Evolutionary conservation across 2,329 filamentous ascomycete genomes (phyloP), one percentile per base, ranked within the genome.

Genomic region (Rhynchosporium agropyri): DNA sequence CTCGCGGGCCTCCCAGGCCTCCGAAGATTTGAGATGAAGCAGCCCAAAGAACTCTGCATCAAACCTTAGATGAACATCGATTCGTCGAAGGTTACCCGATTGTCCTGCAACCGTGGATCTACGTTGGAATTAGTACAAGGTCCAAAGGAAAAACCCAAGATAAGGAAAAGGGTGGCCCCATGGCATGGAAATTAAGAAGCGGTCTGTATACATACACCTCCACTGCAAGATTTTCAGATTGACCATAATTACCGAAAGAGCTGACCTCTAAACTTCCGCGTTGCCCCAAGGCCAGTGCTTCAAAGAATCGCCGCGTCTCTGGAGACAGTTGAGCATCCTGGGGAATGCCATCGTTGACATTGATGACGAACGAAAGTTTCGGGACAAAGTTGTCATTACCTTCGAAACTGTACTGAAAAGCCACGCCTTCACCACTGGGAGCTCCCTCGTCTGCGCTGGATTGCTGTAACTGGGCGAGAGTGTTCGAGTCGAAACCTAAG

Each of bases 31-130:
- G 49, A 80, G 83, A 70, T 90, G 86, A 7, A 96, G 82, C 46
- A 89, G 84, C 33, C 85, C 82, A 75, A 96, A 96, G 75, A 96
- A 96, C 72, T 92, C 85, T 26, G 83, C 82, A 71, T 95, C 91
- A 29, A 91, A 91, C 1, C 85, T 85, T 2, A 96, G 78, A 20
- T 55, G 89, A 6, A 96, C 84, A 73, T 93, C 88, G n/a, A 96
- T 79, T 63, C 76, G 76, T 29, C 78, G 76, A 56, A 55, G 10
- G 6, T 42, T 40, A n/a, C 13, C 8, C 3, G 54, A 20, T 33
- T 57, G 26, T 13, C 33, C 40, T 46, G 13, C 3, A 7, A 57
- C 15, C 20, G 42, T 6, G 28, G 12, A 33, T 31, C 54, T 57
- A 57, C 29, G 31, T 13, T 28, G 4, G 10, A 33, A 36, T 58